Evolutionary conservation across 768 basidiomycete genomes (phyloP).

Genomic region (Leccinum pellstonianum): DNA sequence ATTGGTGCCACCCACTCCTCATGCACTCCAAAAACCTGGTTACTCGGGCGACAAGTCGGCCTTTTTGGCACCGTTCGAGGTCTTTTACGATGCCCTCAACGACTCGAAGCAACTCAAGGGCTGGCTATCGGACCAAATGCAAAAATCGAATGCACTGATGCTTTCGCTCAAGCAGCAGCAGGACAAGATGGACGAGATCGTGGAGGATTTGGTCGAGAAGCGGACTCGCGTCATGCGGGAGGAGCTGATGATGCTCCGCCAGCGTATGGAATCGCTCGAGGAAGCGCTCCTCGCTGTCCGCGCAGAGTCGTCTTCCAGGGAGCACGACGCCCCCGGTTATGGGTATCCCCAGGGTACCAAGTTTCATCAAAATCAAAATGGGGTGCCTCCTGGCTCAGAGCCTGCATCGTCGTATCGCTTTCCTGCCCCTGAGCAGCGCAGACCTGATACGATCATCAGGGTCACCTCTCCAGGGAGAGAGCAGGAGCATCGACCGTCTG

Average conservation of each 20-base stretch:
- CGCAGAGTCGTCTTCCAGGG: conserved; percentile 20
- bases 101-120: conserved; percentile 77
- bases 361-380: conserved; percentile 44
- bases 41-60: conserved; percentile 67
- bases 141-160: conserved; percentile 57
- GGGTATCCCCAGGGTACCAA: conserved; percentile 24
- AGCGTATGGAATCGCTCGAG: conserved; percentile 71
- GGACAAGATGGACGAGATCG: conserved; percentile 58
- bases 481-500: conserved; percentile 39
- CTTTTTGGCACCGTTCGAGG: conserved; percentile 79
- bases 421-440: conserved; percentile 39
- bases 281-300: conserved; percentile 36
- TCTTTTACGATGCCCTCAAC: conserved; percentile 81
- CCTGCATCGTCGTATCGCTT: conserved; percentile 46
- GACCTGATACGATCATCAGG: conserved; percentile 35
- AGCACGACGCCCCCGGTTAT: conserved; percentile 14
- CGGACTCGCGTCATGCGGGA: conserved; percentile 55
- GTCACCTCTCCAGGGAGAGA: conserved; percentile 45
- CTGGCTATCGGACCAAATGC: conserved; percentile 74
- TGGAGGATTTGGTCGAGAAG: conserved; percentile 62
- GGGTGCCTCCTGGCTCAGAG: conserved; percentile 30
- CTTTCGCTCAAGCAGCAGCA: conserved; percentile 56
- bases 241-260: conserved; percentile 59
- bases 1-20: conserved; percentile 68
- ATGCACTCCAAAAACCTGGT: conserved; percentile 58